Conservation (phyloP, 148 eudicot species). For the Fagopyrum tataricum region DNA sequence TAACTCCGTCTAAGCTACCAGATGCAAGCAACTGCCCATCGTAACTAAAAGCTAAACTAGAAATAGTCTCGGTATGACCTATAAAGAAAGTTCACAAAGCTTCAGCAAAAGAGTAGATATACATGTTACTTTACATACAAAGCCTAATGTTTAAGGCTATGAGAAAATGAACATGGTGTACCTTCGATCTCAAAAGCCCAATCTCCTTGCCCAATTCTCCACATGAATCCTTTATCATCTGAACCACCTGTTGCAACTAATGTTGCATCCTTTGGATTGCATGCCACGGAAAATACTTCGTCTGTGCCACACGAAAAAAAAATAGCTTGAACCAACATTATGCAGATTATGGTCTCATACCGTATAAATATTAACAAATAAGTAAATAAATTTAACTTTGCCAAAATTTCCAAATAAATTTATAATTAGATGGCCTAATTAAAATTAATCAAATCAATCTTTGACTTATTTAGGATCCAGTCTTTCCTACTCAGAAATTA, state of each 20-base stretch:
- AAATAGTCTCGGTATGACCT: conserved; percentile 77
- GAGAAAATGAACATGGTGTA: background rate
- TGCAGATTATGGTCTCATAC: background rate
- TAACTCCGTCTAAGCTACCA: conserved; percentile 71
- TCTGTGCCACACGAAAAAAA: conserved; percentile 31
- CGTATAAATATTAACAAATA: background rate
- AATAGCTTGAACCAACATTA: background rate
- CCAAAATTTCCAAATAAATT: background rate
- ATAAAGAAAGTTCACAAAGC: conserved; percentile 11
- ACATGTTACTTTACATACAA: background rate
- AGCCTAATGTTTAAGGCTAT: background rate
- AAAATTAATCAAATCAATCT: background rate
- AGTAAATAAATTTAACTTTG: background rate
- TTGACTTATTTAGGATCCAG: background rate
- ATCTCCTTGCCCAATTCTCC: conserved; percentile 87
- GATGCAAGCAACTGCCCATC: conserved; percentile 89
- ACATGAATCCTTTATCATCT: conserved; percentile 92
- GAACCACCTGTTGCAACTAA: conserved; percentile 94
- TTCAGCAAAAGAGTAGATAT: background rate
- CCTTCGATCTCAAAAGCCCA: conserved; percentile 90
- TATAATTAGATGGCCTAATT: background rate
- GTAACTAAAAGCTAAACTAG: conserved; percentile 70
- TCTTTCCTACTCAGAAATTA: background rate
- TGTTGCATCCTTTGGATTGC: conserved; percentile 76
- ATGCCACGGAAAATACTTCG: conserved; percentile 71